Percentiles rank a stretch among this genome's conserved stretches.
phyloP scores from a whole-genome alignment of 2,329 filamentous ascomycete genomes.

The Colletotrichum paranaense region DNA sequence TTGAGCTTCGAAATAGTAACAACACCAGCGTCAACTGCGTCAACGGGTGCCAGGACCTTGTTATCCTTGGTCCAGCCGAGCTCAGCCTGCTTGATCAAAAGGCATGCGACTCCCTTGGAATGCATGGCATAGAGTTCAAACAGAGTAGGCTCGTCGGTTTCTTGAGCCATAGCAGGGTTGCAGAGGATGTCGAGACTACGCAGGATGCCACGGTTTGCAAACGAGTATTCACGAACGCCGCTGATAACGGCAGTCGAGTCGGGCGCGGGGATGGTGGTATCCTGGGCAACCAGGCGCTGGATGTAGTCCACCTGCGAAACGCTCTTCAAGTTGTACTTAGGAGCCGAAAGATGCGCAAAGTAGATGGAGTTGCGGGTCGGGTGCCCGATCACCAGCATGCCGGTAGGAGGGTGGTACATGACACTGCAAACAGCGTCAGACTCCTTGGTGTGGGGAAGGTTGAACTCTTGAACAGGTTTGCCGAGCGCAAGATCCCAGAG shows the following conservation, averaged over 20 bases:
- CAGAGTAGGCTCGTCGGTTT: constrained; percentile 76
- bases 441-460: constrained; percentile 94
- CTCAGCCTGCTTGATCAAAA: constrained; percentile 88
- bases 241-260: constrained; percentile 98
- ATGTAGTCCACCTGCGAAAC: constrained; percentile 92
- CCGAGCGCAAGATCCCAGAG: constrained; percentile 96
- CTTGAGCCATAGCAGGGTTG: constrained; percentile 72
- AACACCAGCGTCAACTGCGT: constrained; percentile 79
- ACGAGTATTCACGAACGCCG: constrained; percentile 94
- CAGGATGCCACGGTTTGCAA: constrained; percentile 85
- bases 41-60: constrained; percentile 83
- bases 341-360: constrained; percentile 94
- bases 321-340: constrained; percentile 85
- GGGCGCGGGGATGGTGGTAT: constrained; percentile 80
- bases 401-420: constrained; percentile 90
- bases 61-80: constrained; percentile 92
- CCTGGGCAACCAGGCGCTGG: constrained; percentile 78
- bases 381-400: constrained; percentile 94
- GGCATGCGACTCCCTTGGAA: constrained; percentile 92
- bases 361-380: constrained; percentile 98
- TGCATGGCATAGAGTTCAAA: constrained; percentile 99
- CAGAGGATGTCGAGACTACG: constrained; percentile 91
- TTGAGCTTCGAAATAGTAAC: constrained; percentile 81
- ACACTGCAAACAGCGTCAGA: constrained; percentile 98
- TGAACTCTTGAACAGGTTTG: constrained; percentile 96